Conservation (phyloP, 805 yeast species). For the Candida xiaguanensis region DNA sequence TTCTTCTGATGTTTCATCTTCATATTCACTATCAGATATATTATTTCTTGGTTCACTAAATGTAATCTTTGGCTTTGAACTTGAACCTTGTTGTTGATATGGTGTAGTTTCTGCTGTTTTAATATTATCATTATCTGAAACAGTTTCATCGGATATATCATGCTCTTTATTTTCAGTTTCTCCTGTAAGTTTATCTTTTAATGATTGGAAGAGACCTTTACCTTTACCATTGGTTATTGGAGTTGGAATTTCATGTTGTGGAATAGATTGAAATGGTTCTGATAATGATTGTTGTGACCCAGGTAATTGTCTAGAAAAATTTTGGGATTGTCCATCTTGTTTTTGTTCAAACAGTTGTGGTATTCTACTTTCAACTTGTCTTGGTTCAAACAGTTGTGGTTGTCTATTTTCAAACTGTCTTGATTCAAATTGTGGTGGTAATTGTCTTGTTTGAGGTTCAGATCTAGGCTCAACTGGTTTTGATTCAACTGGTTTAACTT, state of each 20-base stretch:
- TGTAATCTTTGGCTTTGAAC: slow-evolving; percentile 2
- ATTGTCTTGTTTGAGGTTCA: too few species aligned
- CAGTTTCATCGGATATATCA: slow-evolving; percentile 5
- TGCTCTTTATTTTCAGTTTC: slow-evolving; percentile 1
- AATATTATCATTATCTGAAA: slow-evolving; percentile 13
- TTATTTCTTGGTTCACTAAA: slow-evolving; percentile 4
- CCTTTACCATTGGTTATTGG: slow-evolving; percentile 13
- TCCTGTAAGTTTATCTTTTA: slow-evolving; percentile 26
- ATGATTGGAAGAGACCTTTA: slow-evolving; percentile 32
- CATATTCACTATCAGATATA: slow-evolving; percentile 3
- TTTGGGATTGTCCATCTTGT: too few species aligned
- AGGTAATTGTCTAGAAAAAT: too few species aligned
- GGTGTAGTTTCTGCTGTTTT: slow-evolving; percentile 32
- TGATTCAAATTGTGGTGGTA: neutral
- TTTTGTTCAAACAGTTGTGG: too few species aligned
- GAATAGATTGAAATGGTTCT: slow-evolving; percentile 14
- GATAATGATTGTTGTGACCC: slow-evolving; percentile 6
- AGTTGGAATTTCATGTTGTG: slow-evolving; percentile 6
- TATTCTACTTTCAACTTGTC: neutral
- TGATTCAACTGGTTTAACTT: too few species aligned
- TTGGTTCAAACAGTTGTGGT: neutral
- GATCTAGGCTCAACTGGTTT: too few species aligned
- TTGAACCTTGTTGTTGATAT: slow-evolving; percentile 10
- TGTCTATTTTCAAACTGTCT: neutral
- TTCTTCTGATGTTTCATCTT: slow-evolving; percentile 13